A percentile compares a stretch with the other conserved stretches of the same genome.
Conservation (phyloP, 1,139 yeast genomes). For the Hyphopichia buzzinii region DNA sequence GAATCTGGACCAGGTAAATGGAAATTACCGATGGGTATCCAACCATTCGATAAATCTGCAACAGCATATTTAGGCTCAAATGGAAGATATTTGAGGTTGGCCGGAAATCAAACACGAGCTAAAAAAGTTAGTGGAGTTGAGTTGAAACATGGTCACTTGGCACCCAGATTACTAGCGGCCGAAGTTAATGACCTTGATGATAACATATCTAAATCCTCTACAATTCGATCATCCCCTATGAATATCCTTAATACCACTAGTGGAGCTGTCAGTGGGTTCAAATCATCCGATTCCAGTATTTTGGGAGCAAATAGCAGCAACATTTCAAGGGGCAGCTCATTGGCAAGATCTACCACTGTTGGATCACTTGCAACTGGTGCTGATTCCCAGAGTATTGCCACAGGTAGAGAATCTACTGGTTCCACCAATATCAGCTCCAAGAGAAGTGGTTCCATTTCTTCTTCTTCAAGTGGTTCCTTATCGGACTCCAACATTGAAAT, state of each 20-base stretch:
- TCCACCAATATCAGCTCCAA: constrained; percentile 10
- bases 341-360: constrained; percentile 31
- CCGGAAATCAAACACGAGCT: constrained; percentile 20
- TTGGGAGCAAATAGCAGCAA: constrained; percentile 7
- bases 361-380: constrained; percentile 19
- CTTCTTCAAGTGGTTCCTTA: constrained; percentile 26
- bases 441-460: constrained; percentile 18
- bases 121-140: constrained; percentile 53
- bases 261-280: constrained; percentile 10
- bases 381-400: constrained; percentile 21
- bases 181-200: constrained; percentile 70
- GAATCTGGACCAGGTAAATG: constrained; percentile 55
- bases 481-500: constrained; percentile 20
- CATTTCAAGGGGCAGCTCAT: constrained; percentile 19
- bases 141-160: constrained; percentile 70
- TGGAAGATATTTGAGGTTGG: constrained; percentile 32
- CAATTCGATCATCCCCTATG: neutral
- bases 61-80: constrained; percentile 23
- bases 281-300: constrained; percentile 23
- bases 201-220: constrained; percentile 4
- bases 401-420: constrained; percentile 10
- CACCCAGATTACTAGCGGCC: constrained; percentile 72
- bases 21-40: constrained; percentile 66
- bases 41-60: constrained; percentile 39
- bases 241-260: neutral